Conservation (phyloP, 768 basidiomycete species). For the Lentinula aciculospora region DNA sequence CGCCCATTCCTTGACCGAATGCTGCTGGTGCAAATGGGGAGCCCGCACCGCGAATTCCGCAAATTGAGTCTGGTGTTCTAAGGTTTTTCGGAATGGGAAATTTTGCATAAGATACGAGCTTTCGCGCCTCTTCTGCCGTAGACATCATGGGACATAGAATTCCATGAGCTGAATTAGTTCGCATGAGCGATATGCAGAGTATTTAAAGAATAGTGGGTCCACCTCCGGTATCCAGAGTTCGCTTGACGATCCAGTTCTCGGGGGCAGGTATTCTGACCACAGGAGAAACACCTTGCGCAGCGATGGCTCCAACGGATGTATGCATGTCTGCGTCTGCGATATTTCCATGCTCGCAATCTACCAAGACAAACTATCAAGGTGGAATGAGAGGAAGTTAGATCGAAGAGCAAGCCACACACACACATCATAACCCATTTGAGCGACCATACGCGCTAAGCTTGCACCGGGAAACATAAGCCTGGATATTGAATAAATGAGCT, state of each 20-base stretch:
- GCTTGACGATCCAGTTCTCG: conserved; percentile 43
- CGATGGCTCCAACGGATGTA: conserved; percentile 34
- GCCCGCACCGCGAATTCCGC: conserved; percentile 33
- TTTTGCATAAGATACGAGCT: conserved; percentile 33
- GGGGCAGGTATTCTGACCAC: conserved; percentile 43
- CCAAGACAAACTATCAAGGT: conserved; percentile 32
- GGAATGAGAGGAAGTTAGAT: background rate
- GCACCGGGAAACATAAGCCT: conserved; percentile 41
- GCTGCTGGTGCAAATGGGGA: conserved; percentile 36
- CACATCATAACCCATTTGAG: conserved; percentile 28
- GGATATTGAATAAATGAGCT: conserved; percentile 20
- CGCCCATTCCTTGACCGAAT: conserved; percentile 29
- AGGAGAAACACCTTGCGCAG: conserved; percentile 29
- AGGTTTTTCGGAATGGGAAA: conserved; percentile 35
- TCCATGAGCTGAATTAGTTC: background rate
- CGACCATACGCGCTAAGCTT: conserved; percentile 31
- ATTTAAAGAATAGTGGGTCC: conserved; percentile 26
- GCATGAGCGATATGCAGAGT: background rate
- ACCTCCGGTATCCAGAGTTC: conserved; percentile 40
- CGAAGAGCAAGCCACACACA: background rate
- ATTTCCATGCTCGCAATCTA: conserved; percentile 47
- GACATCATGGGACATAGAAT: conserved; percentile 19
- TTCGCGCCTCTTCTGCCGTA: conserved; percentile 33
- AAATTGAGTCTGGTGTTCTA: background rate
- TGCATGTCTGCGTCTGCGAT: conserved; percentile 33